Base-by-base conservation (phyloP, 2,329 filamentous ascomycete genomes). In the Cryphonectria radicalis region DNA sequence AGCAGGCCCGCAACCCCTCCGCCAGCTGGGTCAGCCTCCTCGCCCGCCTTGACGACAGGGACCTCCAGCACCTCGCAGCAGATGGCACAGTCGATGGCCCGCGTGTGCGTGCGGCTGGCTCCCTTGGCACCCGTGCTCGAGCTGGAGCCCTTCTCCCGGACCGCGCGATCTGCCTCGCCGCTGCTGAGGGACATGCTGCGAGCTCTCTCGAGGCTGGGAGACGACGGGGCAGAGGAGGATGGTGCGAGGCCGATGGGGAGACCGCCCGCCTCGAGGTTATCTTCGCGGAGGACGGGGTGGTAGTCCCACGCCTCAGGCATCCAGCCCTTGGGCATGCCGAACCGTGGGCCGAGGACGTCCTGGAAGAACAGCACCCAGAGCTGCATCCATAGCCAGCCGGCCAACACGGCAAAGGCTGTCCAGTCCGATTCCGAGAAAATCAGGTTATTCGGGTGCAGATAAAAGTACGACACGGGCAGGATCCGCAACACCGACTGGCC, bases 21-120 rank as follows among this genome's bases (percentile, higher is more conserved):
- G 0, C 79, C 80, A 4, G 82, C 74, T 0, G 81, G 80, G 13
- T 87, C 86, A 28, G 60, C 67, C 60, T 86, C 85, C 57, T 85
- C 85, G 13, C 86, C 87, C 0, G 87, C 85, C 66, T 86, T 86
- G 43, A 97, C 83, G 32, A 98, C 91, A 0, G 94, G 93, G 2
- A 98, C 94, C 79, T 98, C 94, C 25, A 99, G 90, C 63, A 92
- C 87, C 81, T 97, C 94, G 82, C 95, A 92, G 80, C 96, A 99
- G 75, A 99, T 98, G 25, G 95, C 94, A 81, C 96, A 99, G 82
- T 98, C 95, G 72, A 97, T 96, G 0, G 80, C 89, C 63, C 87
- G 82, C 17, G 79, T 66, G 76, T 74, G 70, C 73, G 76, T 78
- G 78, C 70, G 67, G n/a, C 40, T 50, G 17, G 63, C 68, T 65